Base-by-base conservation (phyloP, 495 filamentous ascomycete species). In the Beverwykella pulmonaria region DNA sequence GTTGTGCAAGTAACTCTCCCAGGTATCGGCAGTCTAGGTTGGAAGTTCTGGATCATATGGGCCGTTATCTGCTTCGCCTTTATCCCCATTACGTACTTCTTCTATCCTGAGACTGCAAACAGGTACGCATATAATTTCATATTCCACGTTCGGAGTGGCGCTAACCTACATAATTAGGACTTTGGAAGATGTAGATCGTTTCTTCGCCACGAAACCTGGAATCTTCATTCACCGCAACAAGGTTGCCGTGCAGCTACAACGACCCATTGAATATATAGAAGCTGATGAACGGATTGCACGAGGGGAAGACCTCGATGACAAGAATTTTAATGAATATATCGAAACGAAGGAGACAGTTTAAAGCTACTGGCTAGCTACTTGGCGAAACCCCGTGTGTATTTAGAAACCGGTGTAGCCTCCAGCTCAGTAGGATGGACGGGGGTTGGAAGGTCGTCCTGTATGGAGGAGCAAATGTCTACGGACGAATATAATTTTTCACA, bases 71-170 rank as follows among this genome's bases (percentile, higher is more conserved):
- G 69, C 67, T 63, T 63, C 30, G 46, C 62, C 5, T 77, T 74
- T 60, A 71, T 77, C 22, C 73, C 71, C 7, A 65, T 70, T 56
- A 74, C 74, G 5, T 76, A 70, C 49, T 62, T 77, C 61, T 74
- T 76, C 61, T 76, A 76, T 34, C 75, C 73, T 1, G 76, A 78
- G 53, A 77, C 74, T 5, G 68, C 74, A 41, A 76, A 74, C 53
- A 52, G 63, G 63, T 65, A 59, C 17, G 48, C 6, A 32, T 1
- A 3, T 52, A n/a, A 29, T 22, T 47, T 47, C 17, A 20, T 2
- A n/a, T 22, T 52, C 39, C 5, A 15, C 3, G 2, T 10, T 23
- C 1, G 12, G 7, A 46, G 20, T 7, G 49, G 46, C 15, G 6
- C 32, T 44, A 44, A 44, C 6, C 8, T 26, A 3, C 8, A 5